Evolutionary conservation across 176 grass and related monocot genomes (phyloP).

Genomic region (Elaeis guineensis): DNA sequence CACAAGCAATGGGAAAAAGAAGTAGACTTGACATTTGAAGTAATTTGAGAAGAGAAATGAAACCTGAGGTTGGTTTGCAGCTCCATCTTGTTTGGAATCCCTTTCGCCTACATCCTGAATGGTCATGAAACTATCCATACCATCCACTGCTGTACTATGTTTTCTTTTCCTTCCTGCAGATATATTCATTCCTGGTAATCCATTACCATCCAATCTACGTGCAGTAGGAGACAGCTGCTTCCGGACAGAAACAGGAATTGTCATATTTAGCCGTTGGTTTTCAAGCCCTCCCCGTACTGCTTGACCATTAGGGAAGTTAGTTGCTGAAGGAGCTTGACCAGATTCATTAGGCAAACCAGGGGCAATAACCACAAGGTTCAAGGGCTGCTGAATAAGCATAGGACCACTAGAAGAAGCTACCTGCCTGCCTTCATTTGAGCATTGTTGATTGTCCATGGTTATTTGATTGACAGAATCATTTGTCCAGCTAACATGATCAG

Average conservation of each 20-base stretch:
- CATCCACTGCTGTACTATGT: background rate
- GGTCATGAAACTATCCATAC: background rate
- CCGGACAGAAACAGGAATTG: constrained; percentile 8
- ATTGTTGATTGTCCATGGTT: constrained; percentile 10
- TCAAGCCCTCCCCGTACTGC: constrained; percentile 17
- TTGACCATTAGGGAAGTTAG: constrained; percentile 8
- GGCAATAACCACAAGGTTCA: constrained; percentile 34
- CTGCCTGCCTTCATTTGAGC: constrained; percentile 21
- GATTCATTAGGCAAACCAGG: constrained; percentile 24
- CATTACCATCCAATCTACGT: background rate
- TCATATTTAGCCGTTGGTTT: background rate
- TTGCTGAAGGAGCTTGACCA: constrained; percentile 2
- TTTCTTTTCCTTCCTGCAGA: constrained; percentile 8
- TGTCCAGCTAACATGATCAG: background rate
- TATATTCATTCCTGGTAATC: background rate
- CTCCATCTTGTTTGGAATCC: too few species aligned
- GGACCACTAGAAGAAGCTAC: constrained; percentile 9
- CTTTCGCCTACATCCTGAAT: background rate
- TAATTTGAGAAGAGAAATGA: too few species aligned
- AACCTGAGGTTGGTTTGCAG: too few species aligned
- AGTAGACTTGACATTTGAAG: too few species aligned
- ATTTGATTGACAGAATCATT: background rate
- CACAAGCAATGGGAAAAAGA: too few species aligned
- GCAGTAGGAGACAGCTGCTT: constrained; percentile 7
- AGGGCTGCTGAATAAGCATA: constrained; percentile 29